Base-by-base conservation (phyloP, 768 basidiomycete genomes). In the Leccinum broughii region DNA sequence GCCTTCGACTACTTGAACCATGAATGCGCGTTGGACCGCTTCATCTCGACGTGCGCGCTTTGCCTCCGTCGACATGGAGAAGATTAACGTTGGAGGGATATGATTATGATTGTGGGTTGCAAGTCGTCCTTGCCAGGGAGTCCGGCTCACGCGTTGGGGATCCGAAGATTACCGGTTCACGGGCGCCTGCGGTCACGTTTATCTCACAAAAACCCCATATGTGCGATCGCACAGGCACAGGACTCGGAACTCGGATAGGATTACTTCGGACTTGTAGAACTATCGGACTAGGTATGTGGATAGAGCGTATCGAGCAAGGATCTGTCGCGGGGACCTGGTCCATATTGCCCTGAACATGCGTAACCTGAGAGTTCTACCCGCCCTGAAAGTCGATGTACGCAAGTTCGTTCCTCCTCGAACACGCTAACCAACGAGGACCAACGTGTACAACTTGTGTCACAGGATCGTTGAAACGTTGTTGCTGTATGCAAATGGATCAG, bases 1-100 rank as follows among this genome's bases (percentile, higher is more conserved):
- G 8, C 80, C 88, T 55, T 85, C 86, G 61, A 72, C 77, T n/a
- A 81, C 77, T 67, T 89, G 88, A 20, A 89, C 64, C 49, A 75
- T 73, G 60, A 88, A 81, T 35, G 88, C 88, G 65, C 75, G 76
- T 22, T 88, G 80, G 53, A 83, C 79, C 60, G 86, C 83, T 69
- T 83, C 78, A 55, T 78, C 77, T 39, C 81, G 77, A 60, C 78
- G 81, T 55, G 76, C 73, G 63, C 77, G 77, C 57, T 63, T 61
- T 11, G 58, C 48, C 17, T 59, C 57, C 15, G 55, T 71, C 34
- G 71, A 62, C 72, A 75, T 75, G 62, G 46, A 50, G 32, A 57
- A 53, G 11, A 51, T 56, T n/a, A n/a, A 44, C 9, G 54, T 28
- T 52, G 35, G 35, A 41, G 24, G 13, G 34, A 35, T 35, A 35